Evolutionary conservation across 371 early-diverging fungal species (phyloP), one percentile per base, ranked within the genome.

Genomic region (Fennellomyces sp.): DNA sequence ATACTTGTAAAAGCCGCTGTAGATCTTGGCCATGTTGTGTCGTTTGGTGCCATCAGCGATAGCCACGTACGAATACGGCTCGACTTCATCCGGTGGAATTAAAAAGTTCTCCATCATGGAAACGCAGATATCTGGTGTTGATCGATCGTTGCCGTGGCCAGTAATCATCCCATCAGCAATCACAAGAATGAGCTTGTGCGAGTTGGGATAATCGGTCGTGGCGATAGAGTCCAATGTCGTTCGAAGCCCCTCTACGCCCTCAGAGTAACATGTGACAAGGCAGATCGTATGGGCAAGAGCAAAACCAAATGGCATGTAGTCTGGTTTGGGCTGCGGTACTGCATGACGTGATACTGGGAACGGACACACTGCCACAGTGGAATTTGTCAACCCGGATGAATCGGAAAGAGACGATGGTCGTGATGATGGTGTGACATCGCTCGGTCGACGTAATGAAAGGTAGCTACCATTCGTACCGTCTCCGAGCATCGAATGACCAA

Each of bases 211-310:
- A 25, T 68, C 68, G 29, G 68, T 68, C 5, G 79, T 83, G 28
- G 94, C 92, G 52, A 99, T 85, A 49, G 97, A 97, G 70, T 99
- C 97, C 29, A 99, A 78, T 13, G 99, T 99, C 7, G 89, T 89
- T 35, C 93, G 87, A 29, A 99, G 81, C 2, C 95, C 94, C 49
- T 91, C 91, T 64, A 85, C 87, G 41, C 95, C 92, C 76, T 97
- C 98, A 15, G 94, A 93, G 70, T 98, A 98, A 64, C 93, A 92
- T 0, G 97, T 95, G 1, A 93, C 90, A 26, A 93, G 68, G 31
- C 88, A 81, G 52, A 93, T 80, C 13, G 91, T 90, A 67, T 91
- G 87, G 4, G 88, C 86, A 27, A 89, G 70, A 2, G 80, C 76
- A 60, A 88, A 90, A 58, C 90, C 80, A 66, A 82, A 91, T 1